Evolutionary conservation across 2,329 filamentous ascomycete genomes (phyloP).

Genomic region (Eutypa lata): DNA sequence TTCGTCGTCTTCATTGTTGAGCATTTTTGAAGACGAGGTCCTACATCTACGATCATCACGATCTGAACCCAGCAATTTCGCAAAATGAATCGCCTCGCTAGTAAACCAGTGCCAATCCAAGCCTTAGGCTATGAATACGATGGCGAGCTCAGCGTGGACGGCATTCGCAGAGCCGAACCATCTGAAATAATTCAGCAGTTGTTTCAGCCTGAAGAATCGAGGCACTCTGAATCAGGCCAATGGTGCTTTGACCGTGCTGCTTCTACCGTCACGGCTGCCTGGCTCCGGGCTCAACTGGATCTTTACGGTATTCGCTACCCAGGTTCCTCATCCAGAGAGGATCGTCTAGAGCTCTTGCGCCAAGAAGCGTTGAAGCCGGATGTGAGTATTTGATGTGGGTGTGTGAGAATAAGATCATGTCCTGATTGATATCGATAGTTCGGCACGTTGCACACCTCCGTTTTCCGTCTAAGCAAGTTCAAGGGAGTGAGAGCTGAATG

Average conservation of each 20-base stretch:
- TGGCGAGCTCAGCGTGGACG: conserved; percentile 5
- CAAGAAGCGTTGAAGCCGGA: conserved; percentile 5
- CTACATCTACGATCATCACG: too few species aligned
- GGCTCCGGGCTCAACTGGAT: conserved; percentile 4
- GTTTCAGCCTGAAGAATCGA: too few species aligned
- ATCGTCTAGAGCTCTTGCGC: not conserved
- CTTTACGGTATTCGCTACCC: conserved; percentile 5
- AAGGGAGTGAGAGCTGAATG: conserved; percentile 6
- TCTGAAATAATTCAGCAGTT: conserved; percentile 4
- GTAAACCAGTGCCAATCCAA: too few species aligned
- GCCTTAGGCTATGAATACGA: conserved; percentile 3
- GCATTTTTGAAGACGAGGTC: too few species aligned
- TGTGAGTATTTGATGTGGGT: not conserved
- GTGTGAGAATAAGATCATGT: too few species aligned
- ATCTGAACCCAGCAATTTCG: too few species aligned
- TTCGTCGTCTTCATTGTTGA: too few species aligned
- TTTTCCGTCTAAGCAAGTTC: conserved; percentile 1
- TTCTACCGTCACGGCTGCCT: not conserved
- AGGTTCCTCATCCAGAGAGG: too few species aligned
- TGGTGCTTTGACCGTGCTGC: too few species aligned
- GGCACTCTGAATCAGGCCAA: too few species aligned
- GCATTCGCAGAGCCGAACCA: conserved; percentile 4
- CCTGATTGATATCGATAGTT: conserved; percentile 2
- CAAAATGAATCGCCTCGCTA: too few species aligned
- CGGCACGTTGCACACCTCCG: not conserved